Conservation (phyloP, 2,329 filamentous ascomycete genomes). For the Fusarium incarnatum region DNA sequence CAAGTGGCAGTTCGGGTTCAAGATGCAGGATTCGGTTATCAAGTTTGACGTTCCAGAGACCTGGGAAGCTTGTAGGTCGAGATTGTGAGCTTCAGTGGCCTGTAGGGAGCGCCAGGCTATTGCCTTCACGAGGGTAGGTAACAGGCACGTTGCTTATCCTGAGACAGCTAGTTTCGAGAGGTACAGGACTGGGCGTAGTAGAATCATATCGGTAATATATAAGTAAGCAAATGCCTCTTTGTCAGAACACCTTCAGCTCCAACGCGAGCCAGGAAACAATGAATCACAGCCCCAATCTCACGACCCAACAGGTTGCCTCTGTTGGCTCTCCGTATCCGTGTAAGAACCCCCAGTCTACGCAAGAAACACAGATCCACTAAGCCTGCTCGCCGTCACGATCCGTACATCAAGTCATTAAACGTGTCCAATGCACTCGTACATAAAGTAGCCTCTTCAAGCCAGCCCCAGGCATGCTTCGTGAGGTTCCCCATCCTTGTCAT, state of each 20-base stretch:
- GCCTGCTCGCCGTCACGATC: conserved; percentile 38
- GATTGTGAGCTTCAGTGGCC: conserved; percentile 24
- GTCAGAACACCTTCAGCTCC: conserved; percentile 45
- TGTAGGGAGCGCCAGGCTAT: neutral
- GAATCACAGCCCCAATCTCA: conserved; percentile 10
- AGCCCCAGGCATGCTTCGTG: neutral
- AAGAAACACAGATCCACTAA: conserved; percentile 31
- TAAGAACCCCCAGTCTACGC: conserved; percentile 44
- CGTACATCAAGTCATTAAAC: conserved; percentile 38
- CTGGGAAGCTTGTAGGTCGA: conserved; percentile 47
- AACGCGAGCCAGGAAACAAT: conserved; percentile 23
- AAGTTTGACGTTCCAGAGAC: conserved; percentile 47
- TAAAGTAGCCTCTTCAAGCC: conserved; percentile 1
- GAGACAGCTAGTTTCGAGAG: conserved; percentile 33
- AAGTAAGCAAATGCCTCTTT: conserved; percentile 36
- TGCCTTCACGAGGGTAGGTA: neutral
- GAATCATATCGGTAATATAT: conserved; percentile 27
- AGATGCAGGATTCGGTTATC: conserved; percentile 53
- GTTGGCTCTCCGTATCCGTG: conserved; percentile 30
- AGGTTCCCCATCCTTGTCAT: neutral
- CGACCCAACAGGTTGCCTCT: conserved; percentile 37
- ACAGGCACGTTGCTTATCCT: conserved; percentile 2
- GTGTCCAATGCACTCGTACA: conserved; percentile 35
- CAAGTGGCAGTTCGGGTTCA: conserved; percentile 58
- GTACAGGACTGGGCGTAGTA: conserved; percentile 6